Evolutionary conservation across 768 basidiomycete species (phyloP).

Genomic region (Cyathus striatus): DNA sequence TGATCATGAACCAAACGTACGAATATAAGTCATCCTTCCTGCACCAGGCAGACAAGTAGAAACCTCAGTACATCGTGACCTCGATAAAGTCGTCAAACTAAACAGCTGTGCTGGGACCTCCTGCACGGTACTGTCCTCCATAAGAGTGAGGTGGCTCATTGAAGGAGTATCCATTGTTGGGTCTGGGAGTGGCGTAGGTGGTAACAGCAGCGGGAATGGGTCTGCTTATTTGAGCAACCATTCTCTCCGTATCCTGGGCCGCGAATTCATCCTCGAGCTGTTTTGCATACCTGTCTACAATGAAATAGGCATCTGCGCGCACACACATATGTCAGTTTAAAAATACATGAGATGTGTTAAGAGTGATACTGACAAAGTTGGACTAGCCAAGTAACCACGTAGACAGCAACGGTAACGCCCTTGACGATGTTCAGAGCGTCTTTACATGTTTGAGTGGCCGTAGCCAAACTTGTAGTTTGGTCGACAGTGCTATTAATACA

Average conservation of each 20-base stretch:
- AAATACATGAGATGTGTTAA: neutral
- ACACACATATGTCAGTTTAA: constrained; percentile 2
- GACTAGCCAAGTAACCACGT: constrained; percentile 47
- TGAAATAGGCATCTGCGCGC: constrained; percentile 41
- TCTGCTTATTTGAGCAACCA: constrained; percentile 12
- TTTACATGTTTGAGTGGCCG: constrained; percentile 32
- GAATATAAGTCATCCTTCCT: too few relatives aligned
- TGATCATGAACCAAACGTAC: too few relatives aligned
- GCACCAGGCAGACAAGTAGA: constrained; percentile 6
- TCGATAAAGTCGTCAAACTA: neutral
- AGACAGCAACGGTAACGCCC: constrained; percentile 36
- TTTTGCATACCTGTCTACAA: constrained; percentile 46
- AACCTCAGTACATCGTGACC: neutral
- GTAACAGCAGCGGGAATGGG: constrained; percentile 16
- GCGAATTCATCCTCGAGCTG: constrained; percentile 48
- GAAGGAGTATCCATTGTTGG: constrained; percentile 11
- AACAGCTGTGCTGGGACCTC: constrained; percentile 7
- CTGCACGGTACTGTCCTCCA: constrained; percentile 10
- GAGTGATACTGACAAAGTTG: constrained; percentile 42
- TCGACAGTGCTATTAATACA: constrained; percentile 34
- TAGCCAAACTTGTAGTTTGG: constrained; percentile 14
- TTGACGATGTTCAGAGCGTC: constrained; percentile 36
- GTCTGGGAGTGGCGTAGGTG: constrained; percentile 1
- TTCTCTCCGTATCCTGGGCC: constrained; percentile 9
- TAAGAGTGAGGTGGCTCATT: constrained; percentile 10